These are phyloP conservation scores for Ophiostoma himal-ulmi DNA, from an alignment of 2,329 filamentous ascomycete genomes.

Conservation along the genomic window DNA sequence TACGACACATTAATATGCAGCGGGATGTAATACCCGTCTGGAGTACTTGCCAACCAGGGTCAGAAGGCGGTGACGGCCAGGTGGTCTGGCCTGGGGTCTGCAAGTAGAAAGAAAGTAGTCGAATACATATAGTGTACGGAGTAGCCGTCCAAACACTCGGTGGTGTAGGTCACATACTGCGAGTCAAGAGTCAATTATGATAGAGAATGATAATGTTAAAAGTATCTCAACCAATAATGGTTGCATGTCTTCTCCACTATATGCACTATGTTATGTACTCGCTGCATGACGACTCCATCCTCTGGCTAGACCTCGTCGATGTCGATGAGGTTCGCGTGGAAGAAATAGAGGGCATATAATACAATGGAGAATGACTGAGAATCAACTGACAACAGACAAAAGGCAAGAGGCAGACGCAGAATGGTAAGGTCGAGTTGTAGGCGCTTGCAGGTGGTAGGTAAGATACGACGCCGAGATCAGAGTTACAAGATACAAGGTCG, in stretches of 20 bases:
- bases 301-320: not conserved
- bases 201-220: not conserved
- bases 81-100: not conserved
- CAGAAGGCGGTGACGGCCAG: conserved; percentile 1
- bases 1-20: not conserved
- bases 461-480: not conserved
- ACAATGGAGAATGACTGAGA: not conserved
- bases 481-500: not conserved
- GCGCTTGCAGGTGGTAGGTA: not conserved
- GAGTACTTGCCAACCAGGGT: not conserved
- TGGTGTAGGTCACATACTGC: conserved; percentile 9
- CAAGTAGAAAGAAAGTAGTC: not conserved
- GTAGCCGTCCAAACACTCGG: not conserved
- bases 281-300: conserved; percentile 1
- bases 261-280: not conserved
- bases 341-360: not conserved
- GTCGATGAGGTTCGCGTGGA: not conserved
- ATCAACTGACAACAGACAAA: not conserved
- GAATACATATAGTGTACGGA: not conserved
- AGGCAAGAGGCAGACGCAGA: not conserved
- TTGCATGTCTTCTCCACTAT: not conserved
- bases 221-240: not conserved
- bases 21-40: not conserved
- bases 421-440: not conserved
- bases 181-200: not conserved